Conservation (phyloP, 2,329 filamentous ascomycete genomes). For the Cordyceps militaris region DNA sequence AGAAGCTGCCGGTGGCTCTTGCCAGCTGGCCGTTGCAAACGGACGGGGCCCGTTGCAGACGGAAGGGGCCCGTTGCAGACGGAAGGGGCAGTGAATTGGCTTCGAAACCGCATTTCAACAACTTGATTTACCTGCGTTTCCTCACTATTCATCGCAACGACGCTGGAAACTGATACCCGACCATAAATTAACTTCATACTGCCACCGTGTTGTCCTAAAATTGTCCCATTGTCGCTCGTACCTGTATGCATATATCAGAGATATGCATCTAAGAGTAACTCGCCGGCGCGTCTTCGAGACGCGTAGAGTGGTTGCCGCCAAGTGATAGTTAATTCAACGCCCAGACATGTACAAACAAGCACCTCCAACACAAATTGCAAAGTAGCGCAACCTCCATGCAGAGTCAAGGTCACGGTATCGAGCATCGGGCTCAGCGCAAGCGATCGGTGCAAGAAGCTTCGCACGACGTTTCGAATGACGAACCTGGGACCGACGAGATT, state of each 20-base stretch:
- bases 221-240: neutral
- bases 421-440: conserved; percentile 6
- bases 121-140: neutral
- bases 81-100: neutral
- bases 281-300: conserved; percentile 14
- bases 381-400: neutral
- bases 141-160: neutral
- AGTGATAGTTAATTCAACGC: neutral
- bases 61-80: conserved; percentile 16
- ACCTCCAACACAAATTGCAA: neutral
- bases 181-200: neutral
- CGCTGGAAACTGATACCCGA: neutral
- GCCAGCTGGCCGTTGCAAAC: conserved; percentile 18
- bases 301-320: conserved; percentile 13
- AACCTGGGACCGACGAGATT: conserved; percentile 64
- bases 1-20: neutral
- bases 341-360: neutral
- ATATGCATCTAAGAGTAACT: conserved; percentile 7
- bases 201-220: too few species aligned
- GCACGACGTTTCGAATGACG: conserved; percentile 61
- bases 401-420: neutral
- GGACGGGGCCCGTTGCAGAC: conserved; percentile 18
- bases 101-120: neutral
- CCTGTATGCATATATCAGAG: conserved; percentile 11
- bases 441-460: neutral